These are phyloP conservation scores for Phytophthora kernoviae DNA, from an alignment of 352 stramenopile species.

Conservation along the genomic window DNA sequence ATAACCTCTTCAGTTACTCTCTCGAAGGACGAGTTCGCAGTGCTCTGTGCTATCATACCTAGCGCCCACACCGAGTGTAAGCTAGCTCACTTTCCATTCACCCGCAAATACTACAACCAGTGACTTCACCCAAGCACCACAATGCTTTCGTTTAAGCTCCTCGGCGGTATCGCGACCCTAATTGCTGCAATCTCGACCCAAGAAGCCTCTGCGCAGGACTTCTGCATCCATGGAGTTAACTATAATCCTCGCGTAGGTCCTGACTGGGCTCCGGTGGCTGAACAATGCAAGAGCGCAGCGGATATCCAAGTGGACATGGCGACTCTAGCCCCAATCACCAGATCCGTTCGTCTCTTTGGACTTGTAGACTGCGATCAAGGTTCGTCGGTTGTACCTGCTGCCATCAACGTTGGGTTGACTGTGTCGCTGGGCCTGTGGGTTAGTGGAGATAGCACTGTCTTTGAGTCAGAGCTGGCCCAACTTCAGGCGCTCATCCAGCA, in stretches of 20 bases:
- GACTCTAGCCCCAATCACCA: slow-evolving; percentile 44
- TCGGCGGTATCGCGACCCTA: slow-evolving; percentile 10
- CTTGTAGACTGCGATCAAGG: slow-evolving; percentile 66
- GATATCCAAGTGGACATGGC: slow-evolving; percentile 51
- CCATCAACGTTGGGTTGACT: slow-evolving; percentile 47
- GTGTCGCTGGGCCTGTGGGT: slow-evolving; percentile 77
- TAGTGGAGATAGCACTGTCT: slow-evolving; percentile 32
- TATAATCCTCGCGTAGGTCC: slow-evolving; percentile 64
- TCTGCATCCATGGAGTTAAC: slow-evolving; percentile 68
- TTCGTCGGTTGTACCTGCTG: slow-evolving; percentile 42
- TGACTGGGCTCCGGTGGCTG: slow-evolving; percentile 44
- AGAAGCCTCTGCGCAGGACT: slow-evolving; percentile 18
- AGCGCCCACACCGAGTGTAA: no score
- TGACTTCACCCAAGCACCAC: slow-evolving; percentile 13
- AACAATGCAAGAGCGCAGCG: slow-evolving; percentile 54
- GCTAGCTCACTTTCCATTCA: slow-evolving; percentile 29
- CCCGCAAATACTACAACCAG: slow-evolving; percentile 14
- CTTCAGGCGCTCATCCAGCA: slow-evolving; percentile 44
- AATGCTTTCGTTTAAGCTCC: slow-evolving; percentile 33
- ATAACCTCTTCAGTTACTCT: background rate
- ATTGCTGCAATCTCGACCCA: slow-evolving; percentile 6
- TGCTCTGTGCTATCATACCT: no score
- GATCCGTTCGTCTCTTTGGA: slow-evolving; percentile 58
- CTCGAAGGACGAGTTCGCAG: background rate
- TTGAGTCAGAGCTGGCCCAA: slow-evolving; percentile 44